Base-by-base conservation (phyloP, 805 yeast genomes). In the Metschnikowia aberdeeniae region DNA sequence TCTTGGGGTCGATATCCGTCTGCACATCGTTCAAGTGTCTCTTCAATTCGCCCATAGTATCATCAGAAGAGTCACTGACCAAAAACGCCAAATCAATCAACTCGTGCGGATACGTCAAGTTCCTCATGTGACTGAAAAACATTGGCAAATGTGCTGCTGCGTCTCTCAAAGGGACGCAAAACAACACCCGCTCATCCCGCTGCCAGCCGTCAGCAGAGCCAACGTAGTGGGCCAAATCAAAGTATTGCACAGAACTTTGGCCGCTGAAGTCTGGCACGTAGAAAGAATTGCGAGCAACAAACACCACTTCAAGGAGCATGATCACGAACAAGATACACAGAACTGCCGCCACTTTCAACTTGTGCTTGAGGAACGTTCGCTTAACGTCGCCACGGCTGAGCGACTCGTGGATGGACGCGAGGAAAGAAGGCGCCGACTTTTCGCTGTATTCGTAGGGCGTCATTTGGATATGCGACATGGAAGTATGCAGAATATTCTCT, bases 131-230 rank as follows among this genome's bases (percentile, higher is more conserved):
- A 28, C 80, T 77, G 60, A 89, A 90, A 57, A 90, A 88, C 87
- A 89, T 82, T 34, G 93, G 92, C 62, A 89, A 72, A 70, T 89
- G 97, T 14, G 84, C 79, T 3, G 90, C 86, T 1, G 97, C 97
- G 63, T 90, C 97, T 68, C 97, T 80, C 54, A 89, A 72, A 6
- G 97, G 97, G 9, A 90, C 96, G 54, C 92, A 81, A 54, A 88
- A 86, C 47, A 89, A 68, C 17, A 89, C 84, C 40, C 96, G 73
- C 60, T 90, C 96, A 11, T 77, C 79, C 39, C 73, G 69, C 55
- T 83, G 85, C 93, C 93, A 85, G 6, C 97, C 97, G 43, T 81
- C 76, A 6, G 75, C 75, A 11, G 83, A 65, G 6, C 93, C 89
- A 39, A 68, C 72, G 54, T 80, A 81, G 49, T 84, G 76, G 14